phyloP scores from a whole-genome alignment of 2,329 filamentous ascomycete genomes.

The Ophiostoma sp. region DNA sequence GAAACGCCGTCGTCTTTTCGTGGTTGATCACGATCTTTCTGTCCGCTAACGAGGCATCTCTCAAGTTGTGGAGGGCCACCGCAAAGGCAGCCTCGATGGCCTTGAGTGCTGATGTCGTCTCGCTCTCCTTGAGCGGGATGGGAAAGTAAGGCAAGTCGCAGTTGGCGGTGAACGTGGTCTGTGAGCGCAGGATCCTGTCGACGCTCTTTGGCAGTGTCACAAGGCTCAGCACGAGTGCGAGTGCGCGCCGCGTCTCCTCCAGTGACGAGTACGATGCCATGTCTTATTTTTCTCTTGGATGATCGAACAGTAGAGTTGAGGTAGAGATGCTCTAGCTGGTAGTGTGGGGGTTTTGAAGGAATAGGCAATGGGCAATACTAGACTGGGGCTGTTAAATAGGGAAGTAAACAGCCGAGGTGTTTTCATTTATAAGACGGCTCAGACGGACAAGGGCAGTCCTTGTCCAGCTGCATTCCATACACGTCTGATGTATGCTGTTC shows the following conservation, averaged over 20 bases:
- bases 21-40: conserved; percentile 39
- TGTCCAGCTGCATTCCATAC: not conserved
- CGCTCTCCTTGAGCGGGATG: conserved; percentile 26
- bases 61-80: conserved; percentile 47
- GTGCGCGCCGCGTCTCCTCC: conserved; percentile 29
- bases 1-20: conserved; percentile 48
- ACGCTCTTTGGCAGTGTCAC: conserved; percentile 20
- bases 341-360: no score
- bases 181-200: conserved; percentile 3
- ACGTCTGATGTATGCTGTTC: not conserved
- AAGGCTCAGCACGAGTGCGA: conserved; percentile 16
- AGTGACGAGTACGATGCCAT: conserved; percentile 24
- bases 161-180: conserved; percentile 21
- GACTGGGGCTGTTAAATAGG: no score
- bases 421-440: not conserved
- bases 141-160: conserved; percentile 28
- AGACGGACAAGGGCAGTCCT: not conserved
- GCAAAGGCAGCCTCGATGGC: conserved; percentile 51
- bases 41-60: conserved; percentile 17
- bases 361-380: no score
- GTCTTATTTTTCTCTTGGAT: not conserved
- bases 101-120: conserved; percentile 24
- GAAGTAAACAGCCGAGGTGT: no score
- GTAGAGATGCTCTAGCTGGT: no score
- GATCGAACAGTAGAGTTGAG: not conserved